Evolutionary conservation across 345 rosid genomes (phyloP).

Genomic region (Gossypium stocksii): DNA sequence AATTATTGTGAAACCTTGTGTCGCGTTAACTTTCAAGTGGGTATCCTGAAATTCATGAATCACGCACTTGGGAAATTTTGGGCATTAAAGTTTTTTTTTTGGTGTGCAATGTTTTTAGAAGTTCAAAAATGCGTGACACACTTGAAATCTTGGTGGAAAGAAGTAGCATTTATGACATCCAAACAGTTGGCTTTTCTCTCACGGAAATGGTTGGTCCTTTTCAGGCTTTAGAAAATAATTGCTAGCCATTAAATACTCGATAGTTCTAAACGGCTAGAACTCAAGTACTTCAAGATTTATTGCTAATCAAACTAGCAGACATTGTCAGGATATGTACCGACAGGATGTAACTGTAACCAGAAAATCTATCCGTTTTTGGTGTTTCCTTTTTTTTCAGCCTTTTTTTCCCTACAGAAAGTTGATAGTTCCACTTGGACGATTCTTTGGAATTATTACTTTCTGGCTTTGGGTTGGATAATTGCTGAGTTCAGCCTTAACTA

Average conservation of each 20-base stretch:
- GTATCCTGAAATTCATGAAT: background rate
- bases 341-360: background rate
- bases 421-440: background rate
- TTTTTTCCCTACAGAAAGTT: background rate
- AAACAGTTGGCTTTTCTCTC: background rate
- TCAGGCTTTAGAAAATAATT: background rate
- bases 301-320: background rate
- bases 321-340: background rate
- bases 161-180: slow-evolving; percentile 3
- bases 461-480: background rate
- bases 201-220: background rate
- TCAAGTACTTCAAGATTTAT: background rate
- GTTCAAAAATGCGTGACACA: background rate
- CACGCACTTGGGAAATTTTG: background rate
- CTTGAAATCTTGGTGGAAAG: background rate
- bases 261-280: background rate
- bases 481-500: background rate
- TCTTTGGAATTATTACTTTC: too few species aligned
- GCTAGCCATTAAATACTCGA: background rate
- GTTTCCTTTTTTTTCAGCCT: background rate
- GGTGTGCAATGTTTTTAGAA: background rate
- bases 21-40: background rate
- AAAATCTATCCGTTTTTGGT: background rate
- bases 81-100: background rate
- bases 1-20: background rate